Conservation (phyloP, 805 yeast genomes). For the baker's yeast (Saccharomyces cerevisiae) region DNA sequence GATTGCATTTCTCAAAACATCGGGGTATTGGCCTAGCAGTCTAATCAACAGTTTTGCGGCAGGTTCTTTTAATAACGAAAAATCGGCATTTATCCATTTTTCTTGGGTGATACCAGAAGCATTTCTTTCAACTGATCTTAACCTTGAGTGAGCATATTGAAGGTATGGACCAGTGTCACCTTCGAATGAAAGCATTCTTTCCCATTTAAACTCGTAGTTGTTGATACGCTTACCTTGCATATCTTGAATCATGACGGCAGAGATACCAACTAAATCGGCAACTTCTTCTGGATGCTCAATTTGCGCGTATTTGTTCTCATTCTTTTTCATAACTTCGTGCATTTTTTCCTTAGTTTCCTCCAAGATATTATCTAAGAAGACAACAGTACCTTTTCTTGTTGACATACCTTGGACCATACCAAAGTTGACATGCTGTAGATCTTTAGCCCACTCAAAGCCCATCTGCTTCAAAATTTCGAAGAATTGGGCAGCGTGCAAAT, state of each 20-base stretch:
- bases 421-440: constrained; percentile 74
- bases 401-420: constrained; percentile 99
- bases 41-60: constrained; percentile 66
- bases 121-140: constrained; percentile 86
- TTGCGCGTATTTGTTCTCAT: constrained; percentile 83
- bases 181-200: constrained; percentile 93
- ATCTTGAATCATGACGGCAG: constrained; percentile 98
- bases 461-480: constrained; percentile 86
- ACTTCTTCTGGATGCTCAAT: constrained; percentile 88
- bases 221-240: constrained; percentile 95
- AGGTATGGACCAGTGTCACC: constrained; percentile 99
- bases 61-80: constrained; percentile 56
- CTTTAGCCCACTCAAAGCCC: constrained; percentile 81
- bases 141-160: constrained; percentile 95
- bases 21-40: constrained; percentile 82
- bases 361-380: constrained; percentile 85
- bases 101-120: constrained; percentile 41
- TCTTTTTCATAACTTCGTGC: constrained; percentile 93
- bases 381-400: constrained; percentile 95
- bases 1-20: constrained; percentile 70
- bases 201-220: constrained; percentile 94
- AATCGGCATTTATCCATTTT: constrained; percentile 42
- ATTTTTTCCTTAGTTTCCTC: constrained; percentile 88
- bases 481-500: constrained; percentile 84
- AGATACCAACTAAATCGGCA: constrained; percentile 90